A percentile compares a stretch with the other conserved stretches of the same genome.
phyloP scores from a whole-genome alignment of 202 grass and related monocot species.

The Setaria italica region DNA sequence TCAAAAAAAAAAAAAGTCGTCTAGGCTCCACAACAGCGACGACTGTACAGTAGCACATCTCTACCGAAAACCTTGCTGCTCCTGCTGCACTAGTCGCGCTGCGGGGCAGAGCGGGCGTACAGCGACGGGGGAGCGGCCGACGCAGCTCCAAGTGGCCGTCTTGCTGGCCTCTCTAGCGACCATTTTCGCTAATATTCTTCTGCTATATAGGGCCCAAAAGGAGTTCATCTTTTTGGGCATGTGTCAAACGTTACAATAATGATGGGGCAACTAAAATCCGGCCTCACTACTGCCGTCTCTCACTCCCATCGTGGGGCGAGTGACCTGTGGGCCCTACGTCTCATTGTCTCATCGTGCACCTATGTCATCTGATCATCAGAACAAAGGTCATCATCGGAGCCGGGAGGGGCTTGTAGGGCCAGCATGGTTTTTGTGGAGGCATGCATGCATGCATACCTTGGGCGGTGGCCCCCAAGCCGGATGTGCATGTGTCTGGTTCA shows the following conservation, averaged over 20 bases:
- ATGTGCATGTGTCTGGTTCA: too few species aligned
- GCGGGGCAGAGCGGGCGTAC: background rate
- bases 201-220: background rate
- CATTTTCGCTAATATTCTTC: background rate
- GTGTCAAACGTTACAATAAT: slow-evolving; percentile 24
- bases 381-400: background rate
- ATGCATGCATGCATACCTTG: background rate
- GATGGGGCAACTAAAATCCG: slow-evolving; percentile 23
- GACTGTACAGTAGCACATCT: background rate
- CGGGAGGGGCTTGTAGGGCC: background rate
- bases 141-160: slow-evolving; percentile 25
- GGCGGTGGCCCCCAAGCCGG: slow-evolving; percentile 1
- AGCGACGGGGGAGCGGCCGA: background rate
- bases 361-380: background rate
- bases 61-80: background rate
- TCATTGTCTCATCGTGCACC: background rate
- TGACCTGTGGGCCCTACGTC: background rate
- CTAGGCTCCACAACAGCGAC: too few species aligned
- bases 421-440: slow-evolving; percentile 2
- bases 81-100: background rate
- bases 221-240: background rate
- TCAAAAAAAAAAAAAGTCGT: too few species aligned
- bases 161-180: too few species aligned
- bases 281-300: background rate
- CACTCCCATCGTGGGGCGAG: background rate